These are phyloP conservation scores for Pseudogymnoascus sp. DNA, from an alignment of 2,329 filamentous ascomycete species.

Conservation along the genomic window DNA sequence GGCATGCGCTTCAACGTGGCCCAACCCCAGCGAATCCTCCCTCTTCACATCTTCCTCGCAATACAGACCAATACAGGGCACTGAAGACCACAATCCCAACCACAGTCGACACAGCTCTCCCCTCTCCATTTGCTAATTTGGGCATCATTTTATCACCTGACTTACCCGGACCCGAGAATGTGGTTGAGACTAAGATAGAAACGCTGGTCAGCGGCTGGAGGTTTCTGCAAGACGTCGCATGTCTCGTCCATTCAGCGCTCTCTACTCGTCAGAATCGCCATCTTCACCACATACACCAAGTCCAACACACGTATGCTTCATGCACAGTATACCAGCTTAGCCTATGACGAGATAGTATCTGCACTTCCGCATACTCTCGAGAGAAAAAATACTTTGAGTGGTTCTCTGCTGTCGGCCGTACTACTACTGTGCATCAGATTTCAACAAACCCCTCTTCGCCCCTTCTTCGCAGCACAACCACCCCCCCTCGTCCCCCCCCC, in stretches of 20 bases:
- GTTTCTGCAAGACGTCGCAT: constrained; percentile 2
- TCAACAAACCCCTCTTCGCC: neutral
- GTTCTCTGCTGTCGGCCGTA: neutral
- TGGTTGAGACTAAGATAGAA: constrained; percentile 4
- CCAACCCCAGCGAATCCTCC: constrained; percentile 1
- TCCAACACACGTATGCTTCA: constrained; percentile 2
- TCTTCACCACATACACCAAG: neutral
- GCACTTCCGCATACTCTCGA: neutral
- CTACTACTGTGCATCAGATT: constrained; percentile 3
- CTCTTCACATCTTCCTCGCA: neutral
- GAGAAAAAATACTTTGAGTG: neutral
- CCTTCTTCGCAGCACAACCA: neutral
- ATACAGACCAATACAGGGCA: neutral
- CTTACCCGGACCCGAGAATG: constrained; percentile 4
- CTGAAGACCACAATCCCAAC: neutral
- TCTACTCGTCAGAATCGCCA: neutral
- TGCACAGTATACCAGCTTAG: neutral
- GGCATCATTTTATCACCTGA: constrained; percentile 1
- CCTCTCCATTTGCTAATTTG: neutral
- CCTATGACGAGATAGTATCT: constrained; percentile 3
- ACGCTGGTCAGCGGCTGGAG: constrained; percentile 1
- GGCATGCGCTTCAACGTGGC: constrained; percentile 3
- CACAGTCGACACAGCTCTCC: neutral
- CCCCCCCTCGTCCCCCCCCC: neutral
- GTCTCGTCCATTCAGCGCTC: neutral